These are phyloP conservation scores for Clarireedia monteithiana DNA, from an alignment of 2,329 filamentous ascomycete genomes.

Conservation along the genomic window DNA sequence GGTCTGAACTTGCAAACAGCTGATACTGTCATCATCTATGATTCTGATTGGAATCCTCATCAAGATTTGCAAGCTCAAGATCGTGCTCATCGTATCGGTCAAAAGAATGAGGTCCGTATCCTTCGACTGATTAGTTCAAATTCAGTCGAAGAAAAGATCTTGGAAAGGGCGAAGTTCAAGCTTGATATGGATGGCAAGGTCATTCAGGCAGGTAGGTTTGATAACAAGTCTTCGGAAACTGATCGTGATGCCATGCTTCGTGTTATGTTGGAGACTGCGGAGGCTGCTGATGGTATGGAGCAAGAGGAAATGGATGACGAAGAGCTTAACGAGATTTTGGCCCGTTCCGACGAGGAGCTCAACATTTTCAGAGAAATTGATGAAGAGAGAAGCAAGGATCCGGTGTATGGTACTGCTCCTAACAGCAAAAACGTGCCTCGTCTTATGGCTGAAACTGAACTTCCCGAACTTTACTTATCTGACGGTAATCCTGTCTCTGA, in stretches of 20 bases:
- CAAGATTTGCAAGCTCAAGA: constrained; percentile 98
- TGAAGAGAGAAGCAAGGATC: constrained; percentile 57
- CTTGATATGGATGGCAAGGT: constrained; percentile 99
- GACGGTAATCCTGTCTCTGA: constrained; percentile 78
- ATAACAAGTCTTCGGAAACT: constrained; percentile 98
- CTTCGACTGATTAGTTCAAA: constrained; percentile 91
- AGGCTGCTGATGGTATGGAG: constrained; percentile 59
- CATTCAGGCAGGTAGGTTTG: constrained; percentile 98
- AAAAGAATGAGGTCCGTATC: constrained; percentile 99
- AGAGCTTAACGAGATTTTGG: constrained; percentile 90
- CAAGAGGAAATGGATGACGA: constrained; percentile 99
- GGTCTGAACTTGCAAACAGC: constrained; percentile 96
- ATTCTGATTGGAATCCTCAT: constrained; percentile 99
- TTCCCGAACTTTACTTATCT: constrained; percentile 88
- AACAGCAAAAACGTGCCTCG: constrained; percentile 62
- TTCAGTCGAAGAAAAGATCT: constrained; percentile 96
- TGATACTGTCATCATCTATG: constrained; percentile 98
- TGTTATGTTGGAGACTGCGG: constrained; percentile 81
- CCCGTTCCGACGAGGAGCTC: constrained; percentile 77
- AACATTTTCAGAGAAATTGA: constrained; percentile 75
- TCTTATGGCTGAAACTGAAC: constrained; percentile 77
- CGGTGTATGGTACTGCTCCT: constrained; percentile 60
- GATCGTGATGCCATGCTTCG: constrained; percentile 95
- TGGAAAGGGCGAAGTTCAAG: constrained; percentile 95
- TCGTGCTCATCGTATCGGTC: constrained; percentile 98